phyloP scores from a whole-genome alignment of 805 yeast species.

The Wickerhamiella kazuoi region DNA sequence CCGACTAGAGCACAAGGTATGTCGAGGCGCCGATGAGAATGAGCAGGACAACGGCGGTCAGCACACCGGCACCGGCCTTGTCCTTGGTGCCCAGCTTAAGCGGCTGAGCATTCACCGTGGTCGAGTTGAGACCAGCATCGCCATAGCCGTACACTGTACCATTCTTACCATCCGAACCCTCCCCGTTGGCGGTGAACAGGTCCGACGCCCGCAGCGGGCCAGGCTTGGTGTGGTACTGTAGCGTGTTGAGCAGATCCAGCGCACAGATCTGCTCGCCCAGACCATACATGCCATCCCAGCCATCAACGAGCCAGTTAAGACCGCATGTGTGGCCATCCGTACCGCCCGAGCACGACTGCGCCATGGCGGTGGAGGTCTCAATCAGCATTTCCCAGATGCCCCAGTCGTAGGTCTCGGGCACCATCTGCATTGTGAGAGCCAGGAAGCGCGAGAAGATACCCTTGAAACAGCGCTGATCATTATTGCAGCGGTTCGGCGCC shows the following conservation, averaged over 20 bases:
- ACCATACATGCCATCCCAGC: slow-evolving; percentile 63
- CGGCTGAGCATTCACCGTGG: slow-evolving; percentile 9
- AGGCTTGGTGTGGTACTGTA: slow-evolving; percentile 8
- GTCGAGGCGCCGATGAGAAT: slow-evolving; percentile 54
- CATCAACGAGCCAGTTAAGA: slow-evolving; percentile 44
- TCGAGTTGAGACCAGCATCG: slow-evolving; percentile 15
- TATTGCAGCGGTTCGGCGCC: slow-evolving; percentile 38
- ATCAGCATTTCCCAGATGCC: slow-evolving; percentile 28
- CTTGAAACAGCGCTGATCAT: slow-evolving; percentile 84
- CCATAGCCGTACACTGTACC: slow-evolving; percentile 15
- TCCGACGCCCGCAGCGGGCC: slow-evolving; percentile 15
- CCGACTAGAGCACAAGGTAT: slow-evolving; percentile 12
- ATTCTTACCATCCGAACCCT: slow-evolving; percentile 1
- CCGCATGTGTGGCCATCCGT: slow-evolving; percentile 82
- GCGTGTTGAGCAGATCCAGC: slow-evolving; percentile 35
- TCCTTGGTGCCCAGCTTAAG: slow-evolving; percentile 28
- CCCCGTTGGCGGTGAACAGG: slow-evolving; percentile 1
- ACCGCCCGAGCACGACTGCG: slow-evolving; percentile 74
- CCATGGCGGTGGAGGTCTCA: slow-evolving; percentile 53
- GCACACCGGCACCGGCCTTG: slow-evolving; percentile 69
- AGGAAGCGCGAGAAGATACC: slow-evolving; percentile 63
- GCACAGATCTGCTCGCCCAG: slow-evolving; percentile 87
- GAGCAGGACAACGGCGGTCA: slow-evolving; percentile 57
- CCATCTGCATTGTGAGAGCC: slow-evolving; percentile 55
- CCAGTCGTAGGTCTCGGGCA: slow-evolving; percentile 29